Base-by-base conservation (phyloP, 352 stramenopile genomes). In the Aphanomyces cochlioides region DNA sequence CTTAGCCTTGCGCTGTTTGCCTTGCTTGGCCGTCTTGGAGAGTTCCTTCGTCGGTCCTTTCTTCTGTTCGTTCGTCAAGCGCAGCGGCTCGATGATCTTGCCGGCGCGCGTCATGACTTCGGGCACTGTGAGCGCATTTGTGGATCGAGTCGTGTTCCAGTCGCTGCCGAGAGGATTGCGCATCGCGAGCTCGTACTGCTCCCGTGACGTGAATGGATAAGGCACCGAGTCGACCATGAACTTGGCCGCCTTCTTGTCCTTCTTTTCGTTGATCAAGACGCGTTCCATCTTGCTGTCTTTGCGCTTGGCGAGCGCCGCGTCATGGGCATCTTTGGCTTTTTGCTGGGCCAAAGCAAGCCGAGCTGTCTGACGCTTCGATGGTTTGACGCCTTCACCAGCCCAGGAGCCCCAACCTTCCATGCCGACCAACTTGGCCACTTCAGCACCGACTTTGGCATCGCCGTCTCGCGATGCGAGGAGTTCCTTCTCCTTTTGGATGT, bases 151-250 rank as follows among this genome's bases (percentile, higher is more conserved):
- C 19, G 96, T 98, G 78, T 99, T 98, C 96, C 96, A 99, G 73
- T 96, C 89, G 69, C 81, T 88, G 59, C 97, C 94, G 77, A 95
- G 90, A 61, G 85, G 96, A 80, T 91, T 97, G 78, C 82, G 90
- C 87, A 99, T 98, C 50, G 93, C 92, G 68, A 90, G 88, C 79
- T 99, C 96, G 79, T 99, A 99, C 82, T 99, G 92, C 73, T 95
- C 92, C 50, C 95, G 87, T 67, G 88, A 98, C 60, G 88, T 98
- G 79, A 98, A 99, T 38, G 97, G 97, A 80, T 99, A 99, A 64
- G 97, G 97, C 53, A 99, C 92, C 66, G 98, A 86, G 56, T 86
- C 75, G 4, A 95, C 81, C 59, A 79, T 79, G 76, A 85, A 95
- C 77, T 91, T 90, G 64, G 87, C 78, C 34, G 83, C 86, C 68